These are phyloP conservation scores for Thalassiosira livingstoniorum DNA, from an alignment of 352 stramenopile species.

Conservation along the genomic window DNA sequence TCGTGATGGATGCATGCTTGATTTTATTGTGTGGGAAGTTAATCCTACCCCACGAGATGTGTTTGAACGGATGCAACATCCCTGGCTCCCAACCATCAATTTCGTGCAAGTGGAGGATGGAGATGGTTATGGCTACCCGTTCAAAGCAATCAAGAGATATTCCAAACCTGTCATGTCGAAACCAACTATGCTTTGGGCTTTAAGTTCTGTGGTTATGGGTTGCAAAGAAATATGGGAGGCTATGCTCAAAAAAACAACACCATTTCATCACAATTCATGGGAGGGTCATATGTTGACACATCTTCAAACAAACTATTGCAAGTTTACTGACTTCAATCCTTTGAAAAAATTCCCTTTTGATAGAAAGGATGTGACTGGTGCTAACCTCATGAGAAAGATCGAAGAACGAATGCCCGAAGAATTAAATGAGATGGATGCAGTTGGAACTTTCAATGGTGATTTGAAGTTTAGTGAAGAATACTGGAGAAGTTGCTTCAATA, in stretches of 20 bases:
- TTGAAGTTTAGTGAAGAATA: slow-evolving; percentile 21
- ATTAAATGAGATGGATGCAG: slow-evolving; percentile 1
- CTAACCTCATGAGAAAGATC: not conserved
- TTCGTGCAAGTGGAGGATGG: slow-evolving; percentile 32
- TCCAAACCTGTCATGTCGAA: not conserved
- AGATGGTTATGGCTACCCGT: slow-evolving; percentile 15
- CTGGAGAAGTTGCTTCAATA: not conserved
- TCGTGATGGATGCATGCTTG: not conserved
- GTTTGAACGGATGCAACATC: not conserved
- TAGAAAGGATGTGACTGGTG: not conserved
- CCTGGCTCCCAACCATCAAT: slow-evolving; percentile 27
- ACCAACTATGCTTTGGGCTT: slow-evolving; percentile 46
- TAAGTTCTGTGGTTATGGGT: slow-evolving; percentile 14
- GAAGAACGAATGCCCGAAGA: not conserved
- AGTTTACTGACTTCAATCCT: slow-evolving; percentile 16
- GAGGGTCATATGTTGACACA: slow-evolving; percentile 40
- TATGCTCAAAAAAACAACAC: slow-evolving; percentile 16
- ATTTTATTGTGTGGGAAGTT: not conserved
- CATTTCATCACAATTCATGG: slow-evolving; percentile 21
- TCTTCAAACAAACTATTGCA: slow-evolving; percentile 28
- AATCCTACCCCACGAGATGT: not conserved
- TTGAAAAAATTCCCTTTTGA: slow-evolving; percentile 26
- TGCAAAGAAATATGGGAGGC: slow-evolving; percentile 29
- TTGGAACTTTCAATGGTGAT: slow-evolving; percentile 24
- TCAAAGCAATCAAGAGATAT: slow-evolving; percentile 29